Evolutionary conservation across 2,329 filamentous ascomycete genomes (phyloP).

Genomic region (Pseudogymnoascus sp.): DNA sequence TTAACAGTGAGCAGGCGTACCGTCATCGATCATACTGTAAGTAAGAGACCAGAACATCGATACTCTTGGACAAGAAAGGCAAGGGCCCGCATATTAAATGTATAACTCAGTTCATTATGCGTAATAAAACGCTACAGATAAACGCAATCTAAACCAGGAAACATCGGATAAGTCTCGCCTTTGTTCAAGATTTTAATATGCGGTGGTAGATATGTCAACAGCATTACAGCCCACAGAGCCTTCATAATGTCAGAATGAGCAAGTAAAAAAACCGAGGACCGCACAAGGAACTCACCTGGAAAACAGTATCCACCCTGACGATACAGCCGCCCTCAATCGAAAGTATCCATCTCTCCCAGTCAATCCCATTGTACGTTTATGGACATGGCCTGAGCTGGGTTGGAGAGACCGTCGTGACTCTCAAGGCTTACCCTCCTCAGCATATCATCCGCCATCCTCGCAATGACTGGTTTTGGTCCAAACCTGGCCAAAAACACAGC

Average conservation of each 20-base stretch:
- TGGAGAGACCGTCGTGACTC: neutral
- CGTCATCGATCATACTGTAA: no score
- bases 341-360: neutral
- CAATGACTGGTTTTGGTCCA: neutral
- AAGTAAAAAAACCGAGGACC: neutral
- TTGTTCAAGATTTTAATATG: neutral
- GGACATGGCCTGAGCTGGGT: neutral
- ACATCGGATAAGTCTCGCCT: neutral
- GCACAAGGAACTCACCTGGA: neutral
- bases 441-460: neutral
- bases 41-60: neutral
- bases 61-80: neutral
- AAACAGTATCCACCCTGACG: neutral
- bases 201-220: neutral
- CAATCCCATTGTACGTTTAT: constrained; percentile 2
- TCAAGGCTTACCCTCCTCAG: neutral
- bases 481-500: neutral
- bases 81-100: neutral
- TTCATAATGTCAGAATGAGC: neutral
- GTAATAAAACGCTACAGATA: neutral
- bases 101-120: neutral
- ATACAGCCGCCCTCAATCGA: neutral
- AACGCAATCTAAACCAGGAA: neutral
- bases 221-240: neutral
- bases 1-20: neutral